A percentile compares a stretch with the other conserved stretches of the same genome.
phyloP scores from a whole-genome alignment of 495 filamentous ascomycete genomes.

The Aspergillus indologenus region DNA sequence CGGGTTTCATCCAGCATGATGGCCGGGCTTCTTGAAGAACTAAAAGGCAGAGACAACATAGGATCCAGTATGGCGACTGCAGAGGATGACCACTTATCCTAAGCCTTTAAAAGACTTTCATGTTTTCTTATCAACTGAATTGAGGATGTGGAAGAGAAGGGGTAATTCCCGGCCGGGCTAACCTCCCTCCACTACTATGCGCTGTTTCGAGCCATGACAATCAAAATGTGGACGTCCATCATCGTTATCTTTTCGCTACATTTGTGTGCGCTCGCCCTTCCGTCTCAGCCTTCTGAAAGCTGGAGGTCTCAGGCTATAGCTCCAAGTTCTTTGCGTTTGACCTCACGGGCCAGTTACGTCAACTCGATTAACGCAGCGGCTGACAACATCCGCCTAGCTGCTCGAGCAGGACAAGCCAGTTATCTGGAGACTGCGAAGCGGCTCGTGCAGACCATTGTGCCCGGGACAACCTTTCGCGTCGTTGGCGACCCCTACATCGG shows the following conservation, averaged over 20 bases:
- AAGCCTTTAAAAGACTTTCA: too few relatives aligned
- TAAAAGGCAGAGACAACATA: too few relatives aligned
- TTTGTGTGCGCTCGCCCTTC: background rate
- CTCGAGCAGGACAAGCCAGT: background rate
- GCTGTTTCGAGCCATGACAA: too few relatives aligned
- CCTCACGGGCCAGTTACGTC: background rate
- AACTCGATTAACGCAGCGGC: background rate
- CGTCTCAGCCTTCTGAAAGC: background rate
- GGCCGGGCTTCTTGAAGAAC: too few relatives aligned
- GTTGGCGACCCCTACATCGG: constrained; percentile 14
- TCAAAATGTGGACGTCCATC: too few relatives aligned
- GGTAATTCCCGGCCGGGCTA: too few relatives aligned
- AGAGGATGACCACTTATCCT: too few relatives aligned
- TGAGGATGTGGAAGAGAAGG: too few relatives aligned
- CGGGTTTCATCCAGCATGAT: too few relatives aligned
- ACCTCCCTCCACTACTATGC: too few relatives aligned
- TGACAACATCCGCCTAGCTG: background rate
- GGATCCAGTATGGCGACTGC: too few relatives aligned
- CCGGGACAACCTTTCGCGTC: constrained; percentile 7
- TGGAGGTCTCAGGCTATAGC: background rate
- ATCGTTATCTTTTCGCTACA: background rate
- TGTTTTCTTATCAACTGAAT: too few relatives aligned
- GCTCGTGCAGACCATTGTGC: constrained; percentile 6
- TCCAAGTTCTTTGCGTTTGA: background rate
- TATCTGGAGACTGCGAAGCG: constrained; percentile 8